Evolutionary conservation across 2,329 filamentous ascomycete species (phyloP).

Genomic region (Drechslera avenae): DNA sequence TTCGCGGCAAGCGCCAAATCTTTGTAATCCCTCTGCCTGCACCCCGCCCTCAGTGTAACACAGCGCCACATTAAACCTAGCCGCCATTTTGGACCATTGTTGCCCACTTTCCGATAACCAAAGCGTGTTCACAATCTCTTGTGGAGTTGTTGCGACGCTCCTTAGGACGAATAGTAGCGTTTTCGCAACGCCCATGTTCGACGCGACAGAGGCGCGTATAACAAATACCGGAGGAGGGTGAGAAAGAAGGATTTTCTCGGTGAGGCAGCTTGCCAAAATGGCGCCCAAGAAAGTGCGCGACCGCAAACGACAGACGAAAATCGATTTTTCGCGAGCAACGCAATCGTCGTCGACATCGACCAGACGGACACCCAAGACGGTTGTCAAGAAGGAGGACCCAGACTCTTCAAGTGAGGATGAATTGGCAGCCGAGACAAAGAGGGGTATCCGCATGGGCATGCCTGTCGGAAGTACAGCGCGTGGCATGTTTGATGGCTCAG

Average conservation of each 20-base stretch:
- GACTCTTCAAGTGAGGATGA: constrained; percentile 34
- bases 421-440: constrained; percentile 20
- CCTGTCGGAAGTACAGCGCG: constrained; percentile 19
- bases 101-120: neutral
- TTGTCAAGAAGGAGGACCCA: constrained; percentile 14
- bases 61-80: neutral
- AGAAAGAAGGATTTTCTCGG: constrained; percentile 2
- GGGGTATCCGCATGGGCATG: constrained; percentile 27
- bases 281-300: constrained; percentile 29
- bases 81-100: neutral
- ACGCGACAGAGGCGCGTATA: constrained; percentile 9
- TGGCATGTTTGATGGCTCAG: constrained; percentile 36
- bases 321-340: constrained; percentile 52
- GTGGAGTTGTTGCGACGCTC: neutral
- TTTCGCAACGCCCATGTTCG: constrained; percentile 4
- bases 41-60: constrained; percentile 8
- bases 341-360: constrained; percentile 36
- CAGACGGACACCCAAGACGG: constrained; percentile 23
- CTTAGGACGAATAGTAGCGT: neutral
- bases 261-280: constrained; percentile 22
- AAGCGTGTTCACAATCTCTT: neutral
- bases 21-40: constrained; percentile 7
- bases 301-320: constrained; percentile 48
- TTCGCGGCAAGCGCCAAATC: constrained; percentile 8
- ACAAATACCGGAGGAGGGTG: neutral